These are phyloP conservation scores for Coniochaeta sp. DNA, from an alignment of 2,329 filamentous ascomycete species.

Conservation along the genomic window DNA sequence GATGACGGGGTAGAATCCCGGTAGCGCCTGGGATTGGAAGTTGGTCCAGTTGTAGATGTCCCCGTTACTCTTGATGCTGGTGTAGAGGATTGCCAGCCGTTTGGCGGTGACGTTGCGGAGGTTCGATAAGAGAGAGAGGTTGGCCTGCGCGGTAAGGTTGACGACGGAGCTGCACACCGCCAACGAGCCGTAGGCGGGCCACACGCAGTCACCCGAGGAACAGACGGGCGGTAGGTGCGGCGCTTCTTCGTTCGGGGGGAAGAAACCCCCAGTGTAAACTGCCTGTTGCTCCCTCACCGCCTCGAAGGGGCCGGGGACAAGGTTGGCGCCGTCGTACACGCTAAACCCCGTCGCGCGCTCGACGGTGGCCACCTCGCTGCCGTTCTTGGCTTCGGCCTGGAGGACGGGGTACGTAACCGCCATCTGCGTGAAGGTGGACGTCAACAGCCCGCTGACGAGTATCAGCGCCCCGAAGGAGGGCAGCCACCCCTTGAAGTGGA, in stretches of 20 bases:
- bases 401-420: constrained; percentile 8
- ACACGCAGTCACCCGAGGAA: neutral
- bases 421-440: constrained; percentile 15
- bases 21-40: constrained; percentile 5
- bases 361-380: constrained; percentile 6
- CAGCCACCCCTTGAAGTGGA: constrained; percentile 12
- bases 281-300: constrained; percentile 8
- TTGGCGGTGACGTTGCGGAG: constrained; percentile 7
- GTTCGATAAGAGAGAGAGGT: constrained; percentile 6
- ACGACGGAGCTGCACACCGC: constrained; percentile 13
- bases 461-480: constrained; percentile 12
- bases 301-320: constrained; percentile 7
- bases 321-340: constrained; percentile 6
- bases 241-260: constrained; percentile 4
- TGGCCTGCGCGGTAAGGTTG: constrained; percentile 9
- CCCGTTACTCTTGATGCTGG: constrained; percentile 6
- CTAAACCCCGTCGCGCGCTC: constrained; percentile 9
- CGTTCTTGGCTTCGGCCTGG: constrained; percentile 1
- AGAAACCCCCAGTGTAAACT: constrained; percentile 7
- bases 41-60: constrained; percentile 4
- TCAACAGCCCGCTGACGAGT: constrained; percentile 14
- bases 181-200: constrained; percentile 10
- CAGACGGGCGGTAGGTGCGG: constrained; percentile 4
- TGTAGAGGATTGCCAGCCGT: constrained; percentile 6
- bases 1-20: constrained; percentile 10